Percentiles rank a stretch among this genome's conserved stretches.
Evolutionary conservation across 495 filamentous ascomycete genomes (phyloP).

Genomic region (Podospora bellae-mahoneyi): DNA sequence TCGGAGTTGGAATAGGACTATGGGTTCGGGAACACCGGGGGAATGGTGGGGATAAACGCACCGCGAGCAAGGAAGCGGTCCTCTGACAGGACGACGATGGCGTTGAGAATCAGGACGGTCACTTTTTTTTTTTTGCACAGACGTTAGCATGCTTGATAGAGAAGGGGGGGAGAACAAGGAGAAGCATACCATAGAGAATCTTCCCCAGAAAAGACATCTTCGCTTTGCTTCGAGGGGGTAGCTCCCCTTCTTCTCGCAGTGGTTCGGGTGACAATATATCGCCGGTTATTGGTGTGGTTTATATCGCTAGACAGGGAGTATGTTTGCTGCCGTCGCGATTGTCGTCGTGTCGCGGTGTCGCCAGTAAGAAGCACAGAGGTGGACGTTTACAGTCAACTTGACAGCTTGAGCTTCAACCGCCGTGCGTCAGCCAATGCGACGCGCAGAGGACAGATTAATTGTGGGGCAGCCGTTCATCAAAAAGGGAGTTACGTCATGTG

Average conservation of each 20-base stretch:
- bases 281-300: not conserved
- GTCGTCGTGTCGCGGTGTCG: not conserved
- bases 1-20: not conserved
- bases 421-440: not conserved
- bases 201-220: slow-evolving; percentile 22
- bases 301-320: not conserved
- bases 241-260: not conserved
- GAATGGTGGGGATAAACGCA: slow-evolving; percentile 43
- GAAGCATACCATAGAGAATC: slow-evolving; percentile 16
- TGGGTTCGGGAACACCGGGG: too few species aligned
- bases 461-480: not conserved
- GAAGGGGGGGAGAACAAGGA: not conserved
- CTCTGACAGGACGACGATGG: slow-evolving; percentile 92
- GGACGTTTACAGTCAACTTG: not conserved
- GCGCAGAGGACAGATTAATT: not conserved
- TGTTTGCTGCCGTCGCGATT: not conserved
- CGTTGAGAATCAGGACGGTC: slow-evolving; percentile 82
- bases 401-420: not conserved
- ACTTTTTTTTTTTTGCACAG: slow-evolving; percentile 54
- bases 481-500: not conserved
- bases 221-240: not conserved
- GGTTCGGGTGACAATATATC: not conserved
- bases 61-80: slow-evolving; percentile 95
- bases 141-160: not conserved
- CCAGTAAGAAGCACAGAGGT: not conserved